Conservation (phyloP, 441 rosid genomes). For the Gossypium schwendimanii region DNA sequence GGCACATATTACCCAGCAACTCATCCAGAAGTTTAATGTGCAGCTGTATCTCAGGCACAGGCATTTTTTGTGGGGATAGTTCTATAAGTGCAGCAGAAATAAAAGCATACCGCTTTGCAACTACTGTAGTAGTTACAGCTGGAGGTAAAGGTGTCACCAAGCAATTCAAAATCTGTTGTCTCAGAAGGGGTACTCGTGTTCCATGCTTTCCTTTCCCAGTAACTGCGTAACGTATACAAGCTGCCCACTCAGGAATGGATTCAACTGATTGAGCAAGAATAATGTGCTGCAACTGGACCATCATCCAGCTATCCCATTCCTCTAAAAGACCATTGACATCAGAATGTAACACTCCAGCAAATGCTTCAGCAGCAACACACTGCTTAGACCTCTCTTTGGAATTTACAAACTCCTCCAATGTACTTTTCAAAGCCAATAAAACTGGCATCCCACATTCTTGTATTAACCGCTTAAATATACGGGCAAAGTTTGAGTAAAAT, state of each 20-base stretch:
- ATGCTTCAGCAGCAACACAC: conserved; percentile 98
- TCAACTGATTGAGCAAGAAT: conserved; percentile 87
- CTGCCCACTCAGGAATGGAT: conserved; percentile 98
- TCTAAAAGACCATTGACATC: conserved; percentile 77
- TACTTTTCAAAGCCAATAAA: conserved; percentile 56
- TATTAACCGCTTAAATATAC: conserved; percentile 84
- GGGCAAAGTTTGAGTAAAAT: conserved; percentile 88
- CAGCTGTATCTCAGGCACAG: conserved; percentile 60
- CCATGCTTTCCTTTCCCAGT: conserved; percentile 98
- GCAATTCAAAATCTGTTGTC: conserved; percentile 80
- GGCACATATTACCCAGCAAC: conserved; percentile 81
- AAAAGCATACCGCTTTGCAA: conserved; percentile 94
- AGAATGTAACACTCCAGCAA: conserved; percentile 91
- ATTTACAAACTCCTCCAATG: conserved; percentile 77
- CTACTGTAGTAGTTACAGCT: conserved; percentile 71
- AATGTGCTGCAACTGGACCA: conserved; percentile 71
- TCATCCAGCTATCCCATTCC: conserved; percentile 95
- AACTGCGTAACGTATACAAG: conserved; percentile 97
- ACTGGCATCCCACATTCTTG: conserved; percentile 98
- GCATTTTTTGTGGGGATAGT: conserved; percentile 84
- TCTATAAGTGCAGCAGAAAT: conserved; percentile 91
- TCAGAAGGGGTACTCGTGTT: conserved; percentile 65
- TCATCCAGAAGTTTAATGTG: conserved; percentile 72
- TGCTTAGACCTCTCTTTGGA: conserved; percentile 98
- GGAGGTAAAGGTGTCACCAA: conserved; percentile 77